Conservation (phyloP, 2,329 filamentous ascomycete species). For the Aspergillus ochraceoroseus region DNA sequence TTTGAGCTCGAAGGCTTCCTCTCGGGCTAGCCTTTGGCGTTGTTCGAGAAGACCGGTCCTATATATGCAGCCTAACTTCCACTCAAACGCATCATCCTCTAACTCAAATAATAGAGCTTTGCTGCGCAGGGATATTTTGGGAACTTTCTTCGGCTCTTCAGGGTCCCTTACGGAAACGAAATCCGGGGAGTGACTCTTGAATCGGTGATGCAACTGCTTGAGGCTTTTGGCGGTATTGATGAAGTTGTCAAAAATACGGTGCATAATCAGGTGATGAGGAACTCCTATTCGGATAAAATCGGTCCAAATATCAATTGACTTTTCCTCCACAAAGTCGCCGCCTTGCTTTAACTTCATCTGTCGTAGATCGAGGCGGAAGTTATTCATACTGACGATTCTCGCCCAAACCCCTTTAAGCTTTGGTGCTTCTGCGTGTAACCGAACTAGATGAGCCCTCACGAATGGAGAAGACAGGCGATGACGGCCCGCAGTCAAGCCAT, state of each 20-base stretch:
- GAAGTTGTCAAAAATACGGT: conserved; percentile 89
- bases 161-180: conserved; percentile 82
- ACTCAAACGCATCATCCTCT: conserved; percentile 95
- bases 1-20: conserved; percentile 85
- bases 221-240: conserved; percentile 82
- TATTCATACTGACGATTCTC: conserved; percentile 76
- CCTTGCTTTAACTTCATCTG: conserved; percentile 66
- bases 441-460: conserved; percentile 66
- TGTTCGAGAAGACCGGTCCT: conserved; percentile 83
- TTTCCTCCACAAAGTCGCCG: conserved; percentile 63
- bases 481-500: conserved; percentile 72
- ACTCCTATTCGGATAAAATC: conserved; percentile 85
- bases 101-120: conserved; percentile 83
- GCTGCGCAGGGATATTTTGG: conserved; percentile 75
- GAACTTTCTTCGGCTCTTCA: conserved; percentile 78
- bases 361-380: conserved; percentile 72
- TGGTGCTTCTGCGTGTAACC: conserved; percentile 84
- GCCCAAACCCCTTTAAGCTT: conserved; percentile 81
- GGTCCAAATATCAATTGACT: conserved; percentile 73
- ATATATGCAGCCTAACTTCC: conserved; percentile 94
- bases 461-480: conserved; percentile 87
- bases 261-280: conserved; percentile 84
- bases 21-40: conserved; percentile 78
- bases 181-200: conserved; percentile 79
- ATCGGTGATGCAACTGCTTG: conserved; percentile 87